phyloP scores from a whole-genome alignment of 2,329 filamentous ascomycete species.

The Apiospora pterosperma region DNA sequence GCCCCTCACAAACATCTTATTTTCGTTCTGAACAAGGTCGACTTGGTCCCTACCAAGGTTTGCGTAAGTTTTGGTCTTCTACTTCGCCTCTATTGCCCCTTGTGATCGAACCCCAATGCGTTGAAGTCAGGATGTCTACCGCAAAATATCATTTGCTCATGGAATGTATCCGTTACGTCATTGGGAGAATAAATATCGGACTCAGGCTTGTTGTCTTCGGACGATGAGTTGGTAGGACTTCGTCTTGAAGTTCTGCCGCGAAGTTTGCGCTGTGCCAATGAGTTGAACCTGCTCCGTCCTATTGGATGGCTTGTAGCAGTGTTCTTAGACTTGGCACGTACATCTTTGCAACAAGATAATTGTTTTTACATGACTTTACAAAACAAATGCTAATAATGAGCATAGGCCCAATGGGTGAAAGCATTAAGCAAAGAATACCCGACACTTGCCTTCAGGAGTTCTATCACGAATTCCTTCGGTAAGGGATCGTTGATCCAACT shows the following conservation, averaged over 20 bases:
- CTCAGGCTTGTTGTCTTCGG: slow-evolving; percentile 65
- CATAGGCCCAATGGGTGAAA: slow-evolving; percentile 67
- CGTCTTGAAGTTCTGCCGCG: slow-evolving; percentile 86
- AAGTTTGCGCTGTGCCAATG: slow-evolving; percentile 82
- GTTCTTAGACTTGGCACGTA: slow-evolving; percentile 99
- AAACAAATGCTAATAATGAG: neutral
- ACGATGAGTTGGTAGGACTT: slow-evolving; percentile 66
- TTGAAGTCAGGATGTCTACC: slow-evolving; percentile 72
- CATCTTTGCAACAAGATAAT: slow-evolving; percentile 41
- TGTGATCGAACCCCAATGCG: slow-evolving; percentile 54
- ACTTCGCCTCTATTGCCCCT: slow-evolving; percentile 10
- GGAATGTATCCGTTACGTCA: slow-evolving; percentile 97
- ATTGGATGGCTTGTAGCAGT: slow-evolving; percentile 60
- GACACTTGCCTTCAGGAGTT: slow-evolving; percentile 91
- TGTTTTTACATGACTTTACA: slow-evolving; percentile 15
- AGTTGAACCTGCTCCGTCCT: slow-evolving; percentile 68
- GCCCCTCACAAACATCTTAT: slow-evolving; percentile 95
- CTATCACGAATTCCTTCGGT: slow-evolving; percentile 92
- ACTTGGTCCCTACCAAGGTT: slow-evolving; percentile 87
- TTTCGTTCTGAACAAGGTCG: slow-evolving; percentile 87
- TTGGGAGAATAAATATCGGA: slow-evolving; percentile 84
- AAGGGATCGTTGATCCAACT: slow-evolving; percentile 93
- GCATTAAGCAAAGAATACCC: slow-evolving; percentile 86
- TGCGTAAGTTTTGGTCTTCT: slow-evolving; percentile 69
- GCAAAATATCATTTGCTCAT: slow-evolving; percentile 59